Conservation (phyloP, 345 rosid species). For the Syzygium jambos region DNA sequence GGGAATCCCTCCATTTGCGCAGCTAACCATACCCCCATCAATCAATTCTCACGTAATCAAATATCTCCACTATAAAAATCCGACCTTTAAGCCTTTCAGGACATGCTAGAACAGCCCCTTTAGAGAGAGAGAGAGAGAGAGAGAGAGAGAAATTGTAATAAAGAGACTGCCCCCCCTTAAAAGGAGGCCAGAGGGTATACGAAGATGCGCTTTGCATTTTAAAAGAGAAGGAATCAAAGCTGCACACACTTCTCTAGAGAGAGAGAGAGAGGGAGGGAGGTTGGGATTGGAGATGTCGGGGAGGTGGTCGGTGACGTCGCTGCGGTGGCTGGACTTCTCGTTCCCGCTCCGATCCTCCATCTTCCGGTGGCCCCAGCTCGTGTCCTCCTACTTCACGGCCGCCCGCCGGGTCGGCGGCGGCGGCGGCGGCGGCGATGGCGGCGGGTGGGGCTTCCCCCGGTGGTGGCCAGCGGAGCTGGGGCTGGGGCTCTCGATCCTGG, state of each 20-base stretch:
- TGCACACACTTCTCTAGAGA: background rate
- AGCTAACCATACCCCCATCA: background rate
- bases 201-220: background rate
- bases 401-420: background rate
- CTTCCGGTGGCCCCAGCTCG: constrained; percentile 20
- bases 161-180: background rate
- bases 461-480: constrained; percentile 21
- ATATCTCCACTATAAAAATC: background rate
- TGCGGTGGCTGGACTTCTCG: constrained; percentile 8
- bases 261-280: background rate
- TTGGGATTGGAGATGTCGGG: background rate
- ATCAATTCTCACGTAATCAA: background rate
- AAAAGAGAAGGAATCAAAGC: background rate
- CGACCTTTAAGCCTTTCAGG: background rate
- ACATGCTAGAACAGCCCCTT: background rate
- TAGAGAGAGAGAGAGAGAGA: background rate
- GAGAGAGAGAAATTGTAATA: no score
- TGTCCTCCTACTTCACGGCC: constrained; percentile 1
- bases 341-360: constrained; percentile 11
- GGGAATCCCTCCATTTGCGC: background rate
- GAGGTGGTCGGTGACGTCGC: background rate
- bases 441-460: background rate
- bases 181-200: background rate
- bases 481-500: constrained; percentile 38
- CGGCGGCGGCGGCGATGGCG: background rate